These are phyloP conservation scores for Daphne laureola DNA, from an alignment of 441 rosid species.

Conservation along the genomic window DNA sequence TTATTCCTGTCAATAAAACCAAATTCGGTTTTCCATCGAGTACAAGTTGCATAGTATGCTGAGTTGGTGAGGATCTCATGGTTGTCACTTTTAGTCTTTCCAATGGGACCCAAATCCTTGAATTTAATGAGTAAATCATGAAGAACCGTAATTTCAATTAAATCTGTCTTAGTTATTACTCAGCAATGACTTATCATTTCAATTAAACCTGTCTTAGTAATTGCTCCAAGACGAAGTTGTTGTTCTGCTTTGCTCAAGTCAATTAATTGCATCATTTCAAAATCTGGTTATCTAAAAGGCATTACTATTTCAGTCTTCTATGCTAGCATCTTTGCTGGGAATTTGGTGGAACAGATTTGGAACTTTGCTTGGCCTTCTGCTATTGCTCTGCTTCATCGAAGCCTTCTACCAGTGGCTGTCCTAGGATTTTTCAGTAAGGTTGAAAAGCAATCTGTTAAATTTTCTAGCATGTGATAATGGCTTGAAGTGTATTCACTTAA, in stretches of 20 bases:
- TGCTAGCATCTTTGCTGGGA: constrained; percentile 69
- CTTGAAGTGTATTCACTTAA: constrained; percentile 7
- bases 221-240: no score
- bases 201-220: no score
- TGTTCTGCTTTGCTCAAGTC: neutral
- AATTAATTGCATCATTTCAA: neutral
- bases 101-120: no score
- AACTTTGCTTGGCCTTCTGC: constrained; percentile 96
- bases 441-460: constrained; percentile 6
- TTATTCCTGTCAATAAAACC: no score
- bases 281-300: constrained; percentile 11
- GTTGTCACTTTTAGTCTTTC: no score
- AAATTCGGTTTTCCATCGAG: no score
- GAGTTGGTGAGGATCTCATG: no score
- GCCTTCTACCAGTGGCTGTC: constrained; percentile 93
- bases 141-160: no score
- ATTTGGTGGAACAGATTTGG: constrained; percentile 89
- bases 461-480: neutral
- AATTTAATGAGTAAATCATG: no score
- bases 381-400: constrained; percentile 83
- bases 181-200: no score
- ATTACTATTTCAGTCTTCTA: constrained; percentile 53
- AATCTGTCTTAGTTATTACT: no score
- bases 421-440: constrained; percentile 78
- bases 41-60: no score